Percentiles rank a stretch among this genome's conserved stretches.
Evolutionary conservation across 257 asterid genomes (phyloP).

Genomic region (Pogostemon cablin): DNA sequence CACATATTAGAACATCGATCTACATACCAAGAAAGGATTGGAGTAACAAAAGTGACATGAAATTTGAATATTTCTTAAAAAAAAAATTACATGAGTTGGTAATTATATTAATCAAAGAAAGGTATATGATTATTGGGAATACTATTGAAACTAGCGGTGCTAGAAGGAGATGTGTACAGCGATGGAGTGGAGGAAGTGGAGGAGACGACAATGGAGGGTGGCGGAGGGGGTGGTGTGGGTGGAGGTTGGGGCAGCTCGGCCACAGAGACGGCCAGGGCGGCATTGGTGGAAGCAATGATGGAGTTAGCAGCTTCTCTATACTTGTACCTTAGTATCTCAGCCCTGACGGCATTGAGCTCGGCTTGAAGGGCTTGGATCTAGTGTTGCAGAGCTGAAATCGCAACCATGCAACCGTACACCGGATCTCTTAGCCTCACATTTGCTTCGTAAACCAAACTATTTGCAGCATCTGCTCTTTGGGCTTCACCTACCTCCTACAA

Average conservation of each 20-base stretch:
- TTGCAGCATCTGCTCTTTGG: conserved; percentile 87
- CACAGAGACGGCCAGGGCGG: conserved; percentile 57
- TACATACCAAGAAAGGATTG: no score
- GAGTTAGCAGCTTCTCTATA: conserved; percentile 77
- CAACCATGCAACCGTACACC: conserved; percentile 97
- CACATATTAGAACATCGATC: no score
- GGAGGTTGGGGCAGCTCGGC: conserved; percentile 75
- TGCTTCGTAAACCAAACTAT: conserved; percentile 90
- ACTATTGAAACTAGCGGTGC: conserved; percentile 51
- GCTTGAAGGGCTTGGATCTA: conserved; percentile 73
- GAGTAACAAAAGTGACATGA: no score
- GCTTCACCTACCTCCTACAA: conserved; percentile 73
- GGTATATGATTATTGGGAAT: conserved; percentile 61
- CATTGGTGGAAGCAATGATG: conserved; percentile 57
- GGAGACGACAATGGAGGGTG: conserved; percentile 46
- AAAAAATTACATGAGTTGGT: neutral
- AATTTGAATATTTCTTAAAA: neutral
- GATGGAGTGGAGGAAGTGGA: conserved; percentile 53
- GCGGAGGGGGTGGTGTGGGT: conserved; percentile 39
- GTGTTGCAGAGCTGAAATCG: conserved; percentile 79
- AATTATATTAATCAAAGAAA: conserved; percentile 50
- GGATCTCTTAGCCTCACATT: conserved; percentile 90
- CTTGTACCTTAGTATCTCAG: conserved; percentile 69
- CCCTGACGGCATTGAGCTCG: conserved; percentile 70
- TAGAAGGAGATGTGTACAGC: conserved; percentile 59